These are phyloP conservation scores for Carpinus fangiana DNA, from an alignment of 306 rosid species.

Conservation along the genomic window DNA sequence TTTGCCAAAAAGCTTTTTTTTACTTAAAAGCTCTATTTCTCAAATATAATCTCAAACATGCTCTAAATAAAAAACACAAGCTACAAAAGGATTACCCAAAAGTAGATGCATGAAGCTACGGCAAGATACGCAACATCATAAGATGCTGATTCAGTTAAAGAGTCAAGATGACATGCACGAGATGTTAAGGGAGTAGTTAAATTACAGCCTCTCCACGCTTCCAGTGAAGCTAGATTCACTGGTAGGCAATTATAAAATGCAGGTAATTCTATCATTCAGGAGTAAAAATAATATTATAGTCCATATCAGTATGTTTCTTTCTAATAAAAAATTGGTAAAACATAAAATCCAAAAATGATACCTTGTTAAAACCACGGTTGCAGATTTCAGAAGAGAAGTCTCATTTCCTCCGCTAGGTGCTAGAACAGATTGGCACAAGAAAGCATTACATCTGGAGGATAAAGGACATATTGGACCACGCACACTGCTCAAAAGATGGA, in stretches of 20 bases:
- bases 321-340: not conserved
- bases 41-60: too few relatives aligned
- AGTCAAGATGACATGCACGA: constrained; percentile 13
- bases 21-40: too few relatives aligned
- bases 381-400: constrained; percentile 60
- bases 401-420: constrained; percentile 74
- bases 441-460: constrained; percentile 64
- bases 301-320: not conserved
- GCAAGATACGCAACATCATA: constrained; percentile 11
- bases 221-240: not conserved
- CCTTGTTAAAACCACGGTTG: constrained; percentile 69
- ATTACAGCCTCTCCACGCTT: not conserved
- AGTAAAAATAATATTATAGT: not conserved
- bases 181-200: constrained; percentile 18
- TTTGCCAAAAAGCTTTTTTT: too few relatives aligned
- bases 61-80: not conserved
- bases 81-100: constrained; percentile 20
- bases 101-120: too few relatives aligned
- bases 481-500: constrained; percentile 53
- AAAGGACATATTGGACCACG: constrained; percentile 52
- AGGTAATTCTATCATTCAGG: not conserved
- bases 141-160: constrained; percentile 12
- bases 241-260: not conserved
- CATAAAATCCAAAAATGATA: constrained; percentile 18
- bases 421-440: constrained; percentile 72